Conservation (phyloP, 169 alveolate genomes). For the Eimeria tenella region DNA sequence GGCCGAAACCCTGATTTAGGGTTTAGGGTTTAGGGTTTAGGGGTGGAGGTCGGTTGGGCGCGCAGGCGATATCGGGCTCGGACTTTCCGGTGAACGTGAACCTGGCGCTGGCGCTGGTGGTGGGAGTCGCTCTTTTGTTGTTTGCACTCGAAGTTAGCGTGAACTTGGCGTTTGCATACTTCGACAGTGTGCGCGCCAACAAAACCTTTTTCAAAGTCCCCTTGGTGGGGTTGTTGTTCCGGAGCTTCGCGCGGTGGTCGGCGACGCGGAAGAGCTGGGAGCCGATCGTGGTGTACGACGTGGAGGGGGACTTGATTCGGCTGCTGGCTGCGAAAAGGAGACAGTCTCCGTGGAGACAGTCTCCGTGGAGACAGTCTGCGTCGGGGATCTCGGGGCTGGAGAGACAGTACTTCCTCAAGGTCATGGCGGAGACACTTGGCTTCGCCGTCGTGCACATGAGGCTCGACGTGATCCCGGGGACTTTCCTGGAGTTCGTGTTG, state of each 20-base stretch:
- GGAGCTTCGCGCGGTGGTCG: slow-evolving; percentile 78
- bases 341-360: not conserved
- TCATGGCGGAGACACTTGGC: slow-evolving; percentile 85
- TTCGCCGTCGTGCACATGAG: slow-evolving; percentile 87
- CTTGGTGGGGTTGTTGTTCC: slow-evolving; percentile 73
- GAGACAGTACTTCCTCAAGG: slow-evolving; percentile 84
- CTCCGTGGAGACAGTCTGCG: slow-evolving; percentile 36
- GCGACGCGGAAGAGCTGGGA: slow-evolving; percentile 80
- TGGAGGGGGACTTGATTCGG: slow-evolving; percentile 77
- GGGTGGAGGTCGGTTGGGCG: slow-evolving; percentile 20
- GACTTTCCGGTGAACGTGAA: slow-evolving; percentile 79
- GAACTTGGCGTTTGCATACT: slow-evolving; percentile 81
- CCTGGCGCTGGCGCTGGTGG: slow-evolving; percentile 79
- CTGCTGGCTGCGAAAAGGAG: slow-evolving; percentile 80
- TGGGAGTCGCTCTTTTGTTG: slow-evolving; percentile 68
- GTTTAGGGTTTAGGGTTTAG: slow-evolving; percentile 41
- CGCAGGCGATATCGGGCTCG: slow-evolving; percentile 80
- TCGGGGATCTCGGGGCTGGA: slow-evolving; percentile 78
- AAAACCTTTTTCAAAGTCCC: slow-evolving; percentile 80
- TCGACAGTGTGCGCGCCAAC: slow-evolving; percentile 80
- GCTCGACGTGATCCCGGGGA: slow-evolving; percentile 86
- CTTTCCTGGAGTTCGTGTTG: slow-evolving; percentile 74
- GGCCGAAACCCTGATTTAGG: too few relatives aligned
- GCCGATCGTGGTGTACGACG: slow-evolving; percentile 83
- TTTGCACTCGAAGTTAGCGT: slow-evolving; percentile 78